Evolutionary conservation across 2,329 filamentous ascomycete genomes (phyloP), one percentile per base, ranked within the genome.

Genomic region (Aspergillus fumigatus): DNA sequence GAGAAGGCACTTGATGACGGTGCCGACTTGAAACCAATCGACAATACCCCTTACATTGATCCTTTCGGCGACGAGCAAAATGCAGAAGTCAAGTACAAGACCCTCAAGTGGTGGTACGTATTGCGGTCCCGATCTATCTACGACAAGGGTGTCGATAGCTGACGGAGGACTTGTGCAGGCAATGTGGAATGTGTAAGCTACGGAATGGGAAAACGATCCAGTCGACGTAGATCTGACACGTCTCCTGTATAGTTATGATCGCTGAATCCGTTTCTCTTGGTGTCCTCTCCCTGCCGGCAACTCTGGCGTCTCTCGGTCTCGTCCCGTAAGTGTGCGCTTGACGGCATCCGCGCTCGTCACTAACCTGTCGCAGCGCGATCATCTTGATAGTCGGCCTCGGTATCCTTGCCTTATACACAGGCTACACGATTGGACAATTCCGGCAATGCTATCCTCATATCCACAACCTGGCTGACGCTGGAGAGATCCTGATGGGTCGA

Each of bases 381-480:
- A 73, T 86, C 47, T 70, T 84, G 27, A 81, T 83, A 52, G 66
- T 84, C 52, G 68, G 76, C 19, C 71, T 86, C n/a, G 82, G 84
- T 32, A 56, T 83, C 48, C 69, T 85, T 10, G 78, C 83, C 4
- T 82, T 78, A 2, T 86, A 85, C 64, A 84, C 82, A 2, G 83
- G 83, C 53, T 84, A 80, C 63, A 77, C 85, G 2, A 79, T 86
- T 35, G 82, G 80, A 29, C 79, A 83, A 65, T 84, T 86, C 71
- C 82, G 82, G 57, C 66, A 80, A 41, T 71, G 71, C 27, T 79
- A 82, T 65, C 85, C 86, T 1, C 73, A 83, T n/a, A 80, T 89
- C 48, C 80, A 83, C 50, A 85, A 84, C 68, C 87, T 89, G 64
- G 84, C 85, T 23, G 87, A 90, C 65, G 86, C 84, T 6, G 87